A percentile compares a stretch with the other conserved stretches of the same genome.
Evolutionary conservation across 1,139 yeast species (phyloP).

Genomic region (Debaryomyces sp.): DNA sequence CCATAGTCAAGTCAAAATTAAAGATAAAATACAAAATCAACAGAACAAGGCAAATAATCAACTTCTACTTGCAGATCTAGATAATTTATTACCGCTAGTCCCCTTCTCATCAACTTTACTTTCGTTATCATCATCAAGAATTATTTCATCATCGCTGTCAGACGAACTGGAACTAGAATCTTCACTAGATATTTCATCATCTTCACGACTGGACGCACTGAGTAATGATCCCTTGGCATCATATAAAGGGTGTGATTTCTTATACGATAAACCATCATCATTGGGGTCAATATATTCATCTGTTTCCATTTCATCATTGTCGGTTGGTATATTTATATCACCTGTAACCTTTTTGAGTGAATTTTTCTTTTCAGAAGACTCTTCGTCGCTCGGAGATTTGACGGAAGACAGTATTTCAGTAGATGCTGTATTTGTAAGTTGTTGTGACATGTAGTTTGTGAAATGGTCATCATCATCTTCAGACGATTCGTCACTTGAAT

Average conservation of each 20-base stretch:
- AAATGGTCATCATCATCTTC: conserved; percentile 47
- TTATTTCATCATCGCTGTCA: conserved; percentile 32
- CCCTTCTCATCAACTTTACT: conserved; percentile 21
- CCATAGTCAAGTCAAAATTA: conserved; percentile 1
- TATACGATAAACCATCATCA: conserved; percentile 78
- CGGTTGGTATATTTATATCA: conserved; percentile 8
- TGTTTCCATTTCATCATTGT: conserved; percentile 34
- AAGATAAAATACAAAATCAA: neutral
- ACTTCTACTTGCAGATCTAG: conserved; percentile 48
- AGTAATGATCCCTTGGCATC: conserved; percentile 42
- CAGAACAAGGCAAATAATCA: conserved; percentile 11
- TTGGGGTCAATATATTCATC: conserved; percentile 79
- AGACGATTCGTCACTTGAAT: conserved; percentile 28
- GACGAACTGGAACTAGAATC: conserved; percentile 32
- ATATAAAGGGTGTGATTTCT: conserved; percentile 64
- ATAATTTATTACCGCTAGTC: conserved; percentile 28
- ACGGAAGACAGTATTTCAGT: conserved; percentile 57
- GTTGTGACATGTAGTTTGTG: conserved; percentile 83
- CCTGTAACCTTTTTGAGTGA: conserved; percentile 13
- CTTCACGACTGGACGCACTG: conserved; percentile 19
- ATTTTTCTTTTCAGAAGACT: conserved; percentile 28
- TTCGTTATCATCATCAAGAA: conserved; percentile 23
- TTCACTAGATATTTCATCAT: conserved; percentile 31
- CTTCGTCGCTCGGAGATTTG: conserved; percentile 45
- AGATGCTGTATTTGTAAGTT: conserved; percentile 64